Conservation (phyloP, 148 eudicot species). For the Vaccinium darrowii region DNA sequence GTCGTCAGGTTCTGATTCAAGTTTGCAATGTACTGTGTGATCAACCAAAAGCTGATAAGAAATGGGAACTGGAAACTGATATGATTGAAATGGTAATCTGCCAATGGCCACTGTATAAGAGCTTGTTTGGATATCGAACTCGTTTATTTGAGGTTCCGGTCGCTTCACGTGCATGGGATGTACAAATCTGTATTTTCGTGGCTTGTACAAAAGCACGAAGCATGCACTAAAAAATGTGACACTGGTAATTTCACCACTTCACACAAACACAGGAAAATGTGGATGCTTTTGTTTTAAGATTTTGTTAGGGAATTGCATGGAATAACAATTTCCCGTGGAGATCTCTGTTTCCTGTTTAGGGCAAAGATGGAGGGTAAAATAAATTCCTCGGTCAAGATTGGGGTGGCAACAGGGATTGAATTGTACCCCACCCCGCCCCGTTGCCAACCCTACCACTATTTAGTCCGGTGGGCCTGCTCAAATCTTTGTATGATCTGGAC, state of each 20-base stretch:
- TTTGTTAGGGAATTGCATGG: too few relatives aligned
- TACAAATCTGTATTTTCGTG: too few relatives aligned
- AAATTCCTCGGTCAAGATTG: too few relatives aligned
- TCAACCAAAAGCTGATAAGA: neutral
- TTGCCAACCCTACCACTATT: neutral
- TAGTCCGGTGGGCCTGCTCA: neutral
- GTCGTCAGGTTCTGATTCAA: neutral
- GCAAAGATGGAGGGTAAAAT: too few relatives aligned
- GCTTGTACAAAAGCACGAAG: neutral
- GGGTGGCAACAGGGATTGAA: too few relatives aligned
- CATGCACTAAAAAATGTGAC: neutral
- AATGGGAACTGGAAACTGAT: neutral
- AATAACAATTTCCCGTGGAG: too few relatives aligned
- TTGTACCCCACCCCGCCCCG: too few relatives aligned
- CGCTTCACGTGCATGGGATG: neutral
- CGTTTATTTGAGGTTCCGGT: neutral
- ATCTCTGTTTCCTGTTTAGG: too few relatives aligned
- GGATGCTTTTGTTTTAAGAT: too few relatives aligned
- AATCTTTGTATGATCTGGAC: neutral
- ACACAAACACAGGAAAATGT: too few relatives aligned
- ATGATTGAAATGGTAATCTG: neutral
- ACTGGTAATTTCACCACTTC: neutral
- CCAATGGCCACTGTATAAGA: neutral
- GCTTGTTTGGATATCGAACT: neutral
- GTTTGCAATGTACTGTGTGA: neutral